Evolutionary conservation across 352 stramenopile genomes (phyloP), one percentile per base, ranked within the genome.

Genomic region (Phytopythium helicoides): DNA sequence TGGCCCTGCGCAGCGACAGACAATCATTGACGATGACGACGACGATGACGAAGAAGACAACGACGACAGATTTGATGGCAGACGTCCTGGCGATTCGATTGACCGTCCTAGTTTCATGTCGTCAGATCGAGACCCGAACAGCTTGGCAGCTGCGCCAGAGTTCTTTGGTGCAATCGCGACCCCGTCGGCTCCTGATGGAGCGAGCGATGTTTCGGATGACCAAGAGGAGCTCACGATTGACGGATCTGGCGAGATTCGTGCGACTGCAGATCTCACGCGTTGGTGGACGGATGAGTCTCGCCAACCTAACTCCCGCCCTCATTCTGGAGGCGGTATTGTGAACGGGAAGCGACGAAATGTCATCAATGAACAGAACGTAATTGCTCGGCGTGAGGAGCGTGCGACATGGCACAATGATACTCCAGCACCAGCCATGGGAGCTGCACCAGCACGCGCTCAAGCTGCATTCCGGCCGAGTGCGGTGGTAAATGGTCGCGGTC

Each of bases 221-320:
- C 64, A 81, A 22, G 71, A 81, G n/a, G 71, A 81, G 57, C 70
- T 72, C 26, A 73, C 67, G 3, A 71, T 72, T 16, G 62, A 78
- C 41, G 62, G 38, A 10, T 40, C 68, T 36, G 62, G 66, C 34
- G 64, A 71, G 10, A 74, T 78, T 23, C 65, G 71, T 31, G 71
- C 56, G 15, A 81, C 71, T 23, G 76, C 71, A 3, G 71, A 81
- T 22, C 52, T 81, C 42, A 72, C 64, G 5, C 64, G 71, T 18
- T 73, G 70, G 68, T 78, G 71, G 68, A 66, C 69, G 52, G 60
- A 73, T 37, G 67, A 76, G 42, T 54, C 48, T 25, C 14, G 64
- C 15, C 41, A 38, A 25, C 37, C 42, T n/a, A 54, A 31, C 38
- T 14, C 60, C 2, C 60, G 51, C 34, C 64, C 59, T 5, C 23